These are phyloP conservation scores for Ceratobasidium sp. DNA, from an alignment of 1,284 basidiomycete genomes.

Conservation along the genomic window DNA sequence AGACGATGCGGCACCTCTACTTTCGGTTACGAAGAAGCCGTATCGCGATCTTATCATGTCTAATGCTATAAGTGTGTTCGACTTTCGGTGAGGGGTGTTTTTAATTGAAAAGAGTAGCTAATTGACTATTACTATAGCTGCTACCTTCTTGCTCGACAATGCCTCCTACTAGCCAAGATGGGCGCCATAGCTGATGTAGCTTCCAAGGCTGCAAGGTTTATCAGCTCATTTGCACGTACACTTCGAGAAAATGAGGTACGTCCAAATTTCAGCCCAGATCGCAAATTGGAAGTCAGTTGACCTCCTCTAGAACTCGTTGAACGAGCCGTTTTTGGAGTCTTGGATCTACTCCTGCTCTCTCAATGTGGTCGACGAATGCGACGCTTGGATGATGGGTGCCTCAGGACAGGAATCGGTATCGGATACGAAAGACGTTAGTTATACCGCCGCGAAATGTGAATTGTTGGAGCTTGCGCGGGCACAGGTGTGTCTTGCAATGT, in stretches of 20 bases:
- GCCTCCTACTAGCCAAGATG: slow-evolving; percentile 80
- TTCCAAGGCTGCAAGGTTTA: slow-evolving; percentile 76
- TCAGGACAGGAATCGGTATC: slow-evolving; percentile 63
- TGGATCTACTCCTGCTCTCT: slow-evolving; percentile 95
- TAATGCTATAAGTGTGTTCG: slow-evolving; percentile 93
- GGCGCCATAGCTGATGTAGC: slow-evolving; percentile 78
- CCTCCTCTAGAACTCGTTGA: slow-evolving; percentile 62
- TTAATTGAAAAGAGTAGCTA: not conserved
- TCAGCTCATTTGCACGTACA: slow-evolving; percentile 84
- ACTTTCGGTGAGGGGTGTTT: slow-evolving; percentile 71
- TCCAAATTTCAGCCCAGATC: not conserved
- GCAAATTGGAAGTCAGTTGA: not conserved
- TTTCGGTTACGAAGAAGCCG: slow-evolving; percentile 86
- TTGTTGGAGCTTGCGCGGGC: slow-evolving; percentile 83
- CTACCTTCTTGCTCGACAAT: slow-evolving; percentile 92
- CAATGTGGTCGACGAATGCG: slow-evolving; percentile 87
- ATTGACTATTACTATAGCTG: slow-evolving; percentile 57
- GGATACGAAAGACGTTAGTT: slow-evolving; percentile 59
- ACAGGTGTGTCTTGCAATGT: slow-evolving; percentile 68
- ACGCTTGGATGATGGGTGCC: slow-evolving; percentile 74
- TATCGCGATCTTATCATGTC: slow-evolving; percentile 92
- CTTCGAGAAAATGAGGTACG: slow-evolving; percentile 82
- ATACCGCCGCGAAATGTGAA: slow-evolving; percentile 83
- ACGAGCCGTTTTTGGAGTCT: slow-evolving; percentile 86
- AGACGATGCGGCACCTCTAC: slow-evolving; percentile 86